Percentiles rank a stretch among this genome's conserved stretches.
Evolutionary conservation across 495 filamentous ascomycete genomes (phyloP).

Genomic region (Durotheca rogersii): DNA sequence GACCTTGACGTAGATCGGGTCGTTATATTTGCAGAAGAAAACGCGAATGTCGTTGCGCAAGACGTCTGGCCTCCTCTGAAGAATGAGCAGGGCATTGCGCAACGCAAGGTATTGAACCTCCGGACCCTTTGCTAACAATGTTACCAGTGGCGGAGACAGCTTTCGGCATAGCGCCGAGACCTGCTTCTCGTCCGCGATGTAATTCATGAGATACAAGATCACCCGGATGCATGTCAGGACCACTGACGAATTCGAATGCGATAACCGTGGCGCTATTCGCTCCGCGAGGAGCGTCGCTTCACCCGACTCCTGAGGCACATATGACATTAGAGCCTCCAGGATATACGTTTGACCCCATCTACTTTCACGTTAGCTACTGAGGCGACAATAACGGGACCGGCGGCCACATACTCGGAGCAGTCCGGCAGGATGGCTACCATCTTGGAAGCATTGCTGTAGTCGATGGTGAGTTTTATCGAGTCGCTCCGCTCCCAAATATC

Average conservation of each 20-base stretch:
- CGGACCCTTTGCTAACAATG: constrained; percentile 90
- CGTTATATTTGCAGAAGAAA: constrained; percentile 99
- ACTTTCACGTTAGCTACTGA: constrained; percentile 29
- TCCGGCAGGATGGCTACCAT: constrained; percentile 95
- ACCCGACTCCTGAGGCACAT: constrained; percentile 86
- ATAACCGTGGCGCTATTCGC: constrained; percentile 87
- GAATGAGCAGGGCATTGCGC: constrained; percentile 88
- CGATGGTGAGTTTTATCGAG: constrained; percentile 95
- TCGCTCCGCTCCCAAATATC: constrained; percentile 99
- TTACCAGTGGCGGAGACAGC: constrained; percentile 92
- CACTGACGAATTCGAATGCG: constrained; percentile 94
- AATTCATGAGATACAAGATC: constrained; percentile 98
- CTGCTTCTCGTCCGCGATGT: constrained; percentile 91
- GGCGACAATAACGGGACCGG: neutral
- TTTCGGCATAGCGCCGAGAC: constrained; percentile 87
- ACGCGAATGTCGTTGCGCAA: constrained; percentile 95
- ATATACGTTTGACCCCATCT: constrained; percentile 99
- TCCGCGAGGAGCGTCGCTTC: constrained; percentile 91
- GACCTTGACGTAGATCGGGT: constrained; percentile 99
- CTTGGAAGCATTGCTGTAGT: constrained; percentile 95
- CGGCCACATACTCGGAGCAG: constrained; percentile 83
- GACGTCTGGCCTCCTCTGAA: constrained; percentile 92
- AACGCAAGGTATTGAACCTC: constrained; percentile 97
- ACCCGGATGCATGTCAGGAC: constrained; percentile 95
- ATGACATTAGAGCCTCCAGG: constrained; percentile 95